Base-by-base conservation (phyloP, 176 grass and related monocot species). In the Ampelocalamus luodianensis region DNA sequence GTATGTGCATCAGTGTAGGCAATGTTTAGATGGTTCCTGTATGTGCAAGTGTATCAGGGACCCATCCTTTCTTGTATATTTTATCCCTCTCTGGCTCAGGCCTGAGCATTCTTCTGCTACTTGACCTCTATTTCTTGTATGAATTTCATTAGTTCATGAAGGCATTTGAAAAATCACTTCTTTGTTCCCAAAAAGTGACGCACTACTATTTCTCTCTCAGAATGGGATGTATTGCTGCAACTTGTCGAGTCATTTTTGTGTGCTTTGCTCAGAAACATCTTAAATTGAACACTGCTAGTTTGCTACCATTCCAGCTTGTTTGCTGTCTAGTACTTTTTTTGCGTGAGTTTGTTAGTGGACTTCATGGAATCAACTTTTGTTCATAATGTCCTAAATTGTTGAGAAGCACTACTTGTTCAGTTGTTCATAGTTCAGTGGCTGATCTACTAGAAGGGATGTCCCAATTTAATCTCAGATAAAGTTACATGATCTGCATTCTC, bases 271-370 rank as follows among this genome's bases (percentile, higher is more conserved):
- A 67, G 6, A 56, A 78, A 76, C n/a, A 53, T 76, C 82, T 53
- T 84, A 62, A 65, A 48, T 65, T 22, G 3, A 65, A 49, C 17
- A 36, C 0, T 20, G 44, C 43, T 45, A 45, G 43, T 45, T 10
- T 45, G 10, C 59, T 29, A 42, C 51, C 36, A 49, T 38, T 36
- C 51, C 43, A 46, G 27, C 18, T 67, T 79, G 64, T 79, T 43
- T 78, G 49, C 6, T 79, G 23, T 43, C n/a, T 23, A 23, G 36
- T 77, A 74, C 58, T 85, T 68, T 23, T 20, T 74, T 80, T 71
- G 1, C 16, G 2, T 45, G 65, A 56, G n/a, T 74, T 58, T 74
- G n/a, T 18, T 20, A 8, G 46, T 73, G 10, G 5, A 23, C 15
- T 68, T 77, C 49, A 49, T 36, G 20, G 29, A 68, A 22, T 66